Evolutionary conservation across 2,329 filamentous ascomycete genomes (phyloP), one percentile per base, ranked within the genome.

Genomic region (Spiromastix sp.): DNA sequence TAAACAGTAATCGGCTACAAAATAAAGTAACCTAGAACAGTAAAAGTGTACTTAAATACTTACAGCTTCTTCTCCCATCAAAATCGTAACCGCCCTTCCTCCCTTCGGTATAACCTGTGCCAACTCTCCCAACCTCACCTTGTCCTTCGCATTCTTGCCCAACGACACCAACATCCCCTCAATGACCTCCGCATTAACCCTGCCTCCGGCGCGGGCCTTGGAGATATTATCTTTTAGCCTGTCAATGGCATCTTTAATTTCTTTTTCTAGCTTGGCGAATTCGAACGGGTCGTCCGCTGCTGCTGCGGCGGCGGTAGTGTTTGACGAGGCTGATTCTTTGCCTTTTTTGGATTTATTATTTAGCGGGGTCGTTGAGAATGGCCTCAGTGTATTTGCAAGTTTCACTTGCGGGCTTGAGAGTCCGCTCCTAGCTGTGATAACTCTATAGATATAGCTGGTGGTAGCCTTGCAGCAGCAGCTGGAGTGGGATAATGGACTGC

Each of bases 31-130:
- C 13, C 20, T 28, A 16, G 30, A 19, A 25, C n/a, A 31, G 24
- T 13, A 17, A 7, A 18, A 36, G 5, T 10, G 4, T 17, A 26
- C 12, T 32, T 8, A 22, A 28, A 34, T 18, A 62, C 68, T 47
- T 52, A 80, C 77, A 40, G 74, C 71, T 48, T 74, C 70, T 48
- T 83, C 79, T 10, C 75, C 72, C 25, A 73, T 74, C 15, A 80
- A 53, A n/a, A 83, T 62, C 39, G 73, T 70, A 19, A 81, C 54
- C 46, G 66, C 67, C 37, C 77, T 58, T 8, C 77, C 67, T 17
- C 70, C 77, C 48, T 78, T 77, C 0, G 76, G 74, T 25, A 82
- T 63, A 11, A 83, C 74, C 50, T 81, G 78, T 2, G 77, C 79
- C 38, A 84, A 49, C 49, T 81, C 77, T 7, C 70, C 67, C 33